Evolutionary conservation across 306 rosid species (phyloP).

Genomic region (Chamaecrista fasciculata): DNA sequence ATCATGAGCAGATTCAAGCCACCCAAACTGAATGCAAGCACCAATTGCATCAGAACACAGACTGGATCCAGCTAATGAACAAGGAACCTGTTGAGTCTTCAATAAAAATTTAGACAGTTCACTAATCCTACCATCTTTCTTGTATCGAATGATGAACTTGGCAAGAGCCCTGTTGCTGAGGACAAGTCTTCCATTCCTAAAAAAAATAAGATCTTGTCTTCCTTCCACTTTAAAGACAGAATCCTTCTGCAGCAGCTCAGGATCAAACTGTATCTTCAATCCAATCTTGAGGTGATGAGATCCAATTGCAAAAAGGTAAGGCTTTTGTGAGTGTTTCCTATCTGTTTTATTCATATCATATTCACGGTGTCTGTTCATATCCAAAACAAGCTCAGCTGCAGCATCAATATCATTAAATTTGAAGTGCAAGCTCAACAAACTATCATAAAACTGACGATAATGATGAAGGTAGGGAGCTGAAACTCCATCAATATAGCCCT

Average conservation of each 20-base stretch:
- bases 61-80: constrained; percentile 48
- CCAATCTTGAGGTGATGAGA: constrained; percentile 56
- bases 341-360: constrained; percentile 31
- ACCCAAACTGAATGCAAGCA: constrained; percentile 72
- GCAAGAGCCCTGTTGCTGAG: constrained; percentile 63
- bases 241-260: constrained; percentile 68
- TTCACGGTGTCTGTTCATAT: constrained; percentile 46
- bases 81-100: constrained; percentile 42
- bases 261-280: constrained; percentile 55
- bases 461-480: constrained; percentile 45
- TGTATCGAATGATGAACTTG: constrained; percentile 54
- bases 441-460: constrained; percentile 67
- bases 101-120: constrained; percentile 68
- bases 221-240: constrained; percentile 61
- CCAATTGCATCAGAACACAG: constrained; percentile 58
- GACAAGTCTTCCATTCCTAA: constrained; percentile 61
- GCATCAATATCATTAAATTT: constrained; percentile 65
- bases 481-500: constrained; percentile 49
- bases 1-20: constrained; percentile 92
- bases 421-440: constrained; percentile 83
- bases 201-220: constrained; percentile 52
- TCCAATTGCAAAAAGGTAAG: constrained; percentile 65
- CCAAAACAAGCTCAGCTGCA: constrained; percentile 64
- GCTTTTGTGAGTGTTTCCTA: constrained; percentile 35
- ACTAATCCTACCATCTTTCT: constrained; percentile 42